Evolutionary conservation across 768 basidiomycete genomes (phyloP).

Genomic region (Suillus ampliporus): DNA sequence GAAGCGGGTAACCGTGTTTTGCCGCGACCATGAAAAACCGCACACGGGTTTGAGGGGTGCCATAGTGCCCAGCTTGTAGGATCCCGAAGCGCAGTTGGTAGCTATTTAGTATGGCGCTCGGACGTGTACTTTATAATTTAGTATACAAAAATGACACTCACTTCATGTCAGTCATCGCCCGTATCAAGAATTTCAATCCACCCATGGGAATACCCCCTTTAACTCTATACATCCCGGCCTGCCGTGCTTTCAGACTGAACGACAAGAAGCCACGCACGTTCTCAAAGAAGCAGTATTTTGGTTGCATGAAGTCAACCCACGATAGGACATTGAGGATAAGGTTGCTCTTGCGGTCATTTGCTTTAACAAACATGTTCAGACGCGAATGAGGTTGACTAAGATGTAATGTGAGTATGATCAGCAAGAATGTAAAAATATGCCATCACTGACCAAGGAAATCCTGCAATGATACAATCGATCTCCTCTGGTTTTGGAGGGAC

Average conservation of each 20-base stretch:
- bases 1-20: constrained; percentile 40
- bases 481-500: constrained; percentile 54
- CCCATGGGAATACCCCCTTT: constrained; percentile 75
- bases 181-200: constrained; percentile 69
- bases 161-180: constrained; percentile 71
- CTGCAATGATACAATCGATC: constrained; percentile 67
- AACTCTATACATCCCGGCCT: constrained; percentile 47
- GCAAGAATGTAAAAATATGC: background rate
- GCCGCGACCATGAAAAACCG: constrained; percentile 57
- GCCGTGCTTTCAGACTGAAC: constrained; percentile 45
- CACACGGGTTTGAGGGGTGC: constrained; percentile 50
- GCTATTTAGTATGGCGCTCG: constrained; percentile 26
- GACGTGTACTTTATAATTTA: background rate
- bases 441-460: constrained; percentile 72
- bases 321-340: constrained; percentile 64
- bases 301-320: constrained; percentile 47
- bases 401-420: constrained; percentile 12
- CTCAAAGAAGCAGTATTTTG: constrained; percentile 53
- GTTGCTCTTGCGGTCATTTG: constrained; percentile 70
- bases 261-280: constrained; percentile 53
- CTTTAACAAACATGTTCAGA: constrained; percentile 73
- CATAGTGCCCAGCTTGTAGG: constrained; percentile 54
- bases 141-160: constrained; percentile 34
- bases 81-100: constrained; percentile 51
- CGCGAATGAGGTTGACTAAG: constrained; percentile 74